phyloP scores from a whole-genome alignment of 2,329 filamentous ascomycete genomes.

The Hypoxylon sp. region DNA sequence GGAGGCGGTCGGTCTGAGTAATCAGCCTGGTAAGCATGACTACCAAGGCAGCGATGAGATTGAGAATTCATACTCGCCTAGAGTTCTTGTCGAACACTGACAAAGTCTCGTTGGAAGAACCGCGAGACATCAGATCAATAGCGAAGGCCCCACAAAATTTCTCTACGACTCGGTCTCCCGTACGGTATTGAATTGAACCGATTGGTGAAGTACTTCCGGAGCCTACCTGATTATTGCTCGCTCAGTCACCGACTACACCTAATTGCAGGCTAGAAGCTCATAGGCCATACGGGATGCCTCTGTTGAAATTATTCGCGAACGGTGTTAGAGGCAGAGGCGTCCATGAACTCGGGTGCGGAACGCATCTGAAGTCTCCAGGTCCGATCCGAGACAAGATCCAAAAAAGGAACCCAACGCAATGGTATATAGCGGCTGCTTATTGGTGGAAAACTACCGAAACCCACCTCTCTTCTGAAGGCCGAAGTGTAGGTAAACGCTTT shows the following conservation, averaged over 20 bases:
- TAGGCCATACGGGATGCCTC: not conserved
- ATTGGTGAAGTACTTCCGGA: not conserved
- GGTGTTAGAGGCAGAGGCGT: not conserved
- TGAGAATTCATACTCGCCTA: not conserved
- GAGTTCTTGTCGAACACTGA: not conserved
- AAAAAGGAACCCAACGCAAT: not conserved
- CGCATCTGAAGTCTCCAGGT: slow-evolving; percentile 8
- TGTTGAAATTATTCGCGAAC: not conserved
- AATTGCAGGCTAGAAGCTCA: not conserved
- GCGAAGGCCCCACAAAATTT: not conserved
- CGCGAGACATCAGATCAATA: not conserved
- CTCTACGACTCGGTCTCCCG: slow-evolving; percentile 5
- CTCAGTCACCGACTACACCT: not conserved
- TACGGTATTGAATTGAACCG: not conserved
- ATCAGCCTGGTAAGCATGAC: slow-evolving; percentile 2
- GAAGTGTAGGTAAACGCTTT: slow-evolving; percentile 1
- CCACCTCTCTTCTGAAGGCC: slow-evolving; percentile 21
- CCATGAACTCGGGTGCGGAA: slow-evolving; percentile 1
- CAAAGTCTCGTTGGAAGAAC: not conserved
- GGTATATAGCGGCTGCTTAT: slow-evolving; percentile 10
- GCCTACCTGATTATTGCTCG: not conserved
- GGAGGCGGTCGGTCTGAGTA: not conserved
- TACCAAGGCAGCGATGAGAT: not conserved
- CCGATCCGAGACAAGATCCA: slow-evolving; percentile 13
- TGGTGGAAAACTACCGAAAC: slow-evolving; percentile 26